Percentiles rank a stretch among this genome's conserved stretches.
Evolutionary conservation across 805 yeast species (phyloP).

Genomic region (Lipomyces mesembrius): DNA sequence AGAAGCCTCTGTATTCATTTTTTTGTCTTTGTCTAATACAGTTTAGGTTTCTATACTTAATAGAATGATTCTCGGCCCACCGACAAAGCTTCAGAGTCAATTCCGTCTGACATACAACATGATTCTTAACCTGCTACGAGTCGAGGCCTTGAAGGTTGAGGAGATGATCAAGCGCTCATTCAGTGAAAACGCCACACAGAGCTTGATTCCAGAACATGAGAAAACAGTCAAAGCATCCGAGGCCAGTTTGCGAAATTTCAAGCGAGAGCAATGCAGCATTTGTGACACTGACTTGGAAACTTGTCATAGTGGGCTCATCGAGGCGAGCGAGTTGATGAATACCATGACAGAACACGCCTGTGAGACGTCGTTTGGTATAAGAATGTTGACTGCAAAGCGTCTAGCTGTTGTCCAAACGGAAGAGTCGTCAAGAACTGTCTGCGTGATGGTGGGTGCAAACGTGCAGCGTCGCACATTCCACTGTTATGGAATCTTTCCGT

Average conservation of each 20-base stretch:
- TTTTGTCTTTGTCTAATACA: neutral
- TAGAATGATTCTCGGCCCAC: constrained; percentile 82
- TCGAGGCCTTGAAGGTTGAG: constrained; percentile 94
- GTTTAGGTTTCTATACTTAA: constrained; percentile 52
- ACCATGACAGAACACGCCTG: constrained; percentile 56
- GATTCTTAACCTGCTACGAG: constrained; percentile 88
- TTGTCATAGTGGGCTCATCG: constrained; percentile 52
- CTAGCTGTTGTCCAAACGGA: constrained; percentile 34
- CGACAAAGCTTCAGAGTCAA: constrained; percentile 88
- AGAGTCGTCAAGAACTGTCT: constrained; percentile 31
- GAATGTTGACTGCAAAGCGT: constrained; percentile 48
- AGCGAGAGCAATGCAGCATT: constrained; percentile 45
- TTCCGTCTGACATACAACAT: constrained; percentile 93
- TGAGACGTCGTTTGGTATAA: constrained; percentile 54
- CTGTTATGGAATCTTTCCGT: constrained; percentile 28
- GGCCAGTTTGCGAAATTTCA: constrained; percentile 50
- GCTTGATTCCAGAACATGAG: constrained; percentile 84
- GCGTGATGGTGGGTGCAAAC: constrained; percentile 30
- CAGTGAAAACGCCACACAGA: constrained; percentile 86
- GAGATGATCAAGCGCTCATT: constrained; percentile 97
- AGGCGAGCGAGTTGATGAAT: constrained; percentile 53
- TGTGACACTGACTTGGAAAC: constrained; percentile 53
- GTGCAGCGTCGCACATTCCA: constrained; percentile 18
- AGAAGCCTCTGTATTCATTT: neutral
- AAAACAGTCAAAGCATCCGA: constrained; percentile 61